Base-by-base conservation (phyloP, 179 eudicot genomes). In the Dionaea muscipula region DNA sequence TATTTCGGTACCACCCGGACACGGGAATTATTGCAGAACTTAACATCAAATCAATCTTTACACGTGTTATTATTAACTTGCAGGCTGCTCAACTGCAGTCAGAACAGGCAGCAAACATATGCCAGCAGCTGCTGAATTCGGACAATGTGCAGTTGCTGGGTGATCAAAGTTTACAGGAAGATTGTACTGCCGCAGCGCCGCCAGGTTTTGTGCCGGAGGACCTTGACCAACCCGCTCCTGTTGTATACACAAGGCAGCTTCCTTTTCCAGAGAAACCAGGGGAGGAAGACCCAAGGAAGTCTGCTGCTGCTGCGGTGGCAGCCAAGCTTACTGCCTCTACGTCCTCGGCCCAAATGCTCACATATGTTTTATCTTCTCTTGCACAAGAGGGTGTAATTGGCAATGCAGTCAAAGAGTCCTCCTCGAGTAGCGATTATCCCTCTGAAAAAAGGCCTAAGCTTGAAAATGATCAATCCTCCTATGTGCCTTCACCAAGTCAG, bases 301-400 rank as follows among this genome's bases (percentile, higher is more conserved):
- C 96, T 22, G 77, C 83, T 5, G 96, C 88, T 24, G 96, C 96
- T 21, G 99, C 89, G 2, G 74, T 88, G 47, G 99, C 99, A 7
- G 99, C 96, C 39, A 79, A 82, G 79, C 96, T 87, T 38, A 73
- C 96, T 15, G 93, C 94, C 23, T 82, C 96, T 16, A 75, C 89
- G 62, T 80, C 94, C 54, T 84, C 99, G 8, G 89, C 96, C 21
- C 79, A 91, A 74, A 85, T 91, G 96, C 86, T 84, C 23, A 75
- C 84, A 25, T 84, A 75, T 44, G 99, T 83, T 62, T 89, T 91
- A 55, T 80, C 94, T 26, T 84, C 96, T 7, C 76, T 91, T 13
- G 94, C 94, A 20, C 82, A 95, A 0, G 99, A 83, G 53, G 93
- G 84, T 31, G 71, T 91, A 28, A 69, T 80, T 36, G 72, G 78